Conservation (phyloP, 2,329 filamentous ascomycete species). For the Dryadomyces quercivorus region DNA sequence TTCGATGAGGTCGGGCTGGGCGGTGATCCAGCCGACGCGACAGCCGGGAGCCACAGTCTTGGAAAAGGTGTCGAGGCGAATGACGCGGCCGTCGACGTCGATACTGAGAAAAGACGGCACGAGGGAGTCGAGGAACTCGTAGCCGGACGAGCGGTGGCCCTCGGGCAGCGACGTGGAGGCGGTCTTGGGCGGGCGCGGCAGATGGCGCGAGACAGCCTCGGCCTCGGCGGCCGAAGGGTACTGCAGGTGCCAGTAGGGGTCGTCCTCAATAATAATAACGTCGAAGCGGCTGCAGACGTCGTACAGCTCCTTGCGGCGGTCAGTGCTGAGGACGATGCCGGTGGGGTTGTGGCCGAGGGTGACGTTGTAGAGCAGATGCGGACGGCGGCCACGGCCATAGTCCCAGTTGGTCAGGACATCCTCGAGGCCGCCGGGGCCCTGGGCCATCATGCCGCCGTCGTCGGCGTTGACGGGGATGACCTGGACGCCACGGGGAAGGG, state of each 20-base stretch:
- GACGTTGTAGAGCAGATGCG: conserved; percentile 81
- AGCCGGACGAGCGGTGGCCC: conserved; percentile 42
- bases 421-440: conserved; percentile 59
- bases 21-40: conserved; percentile 81
- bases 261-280: conserved; percentile 84
- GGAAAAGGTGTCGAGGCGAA: conserved; percentile 86
- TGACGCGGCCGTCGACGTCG: conserved; percentile 75
- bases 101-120: conserved; percentile 71
- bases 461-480: conserved; percentile 66
- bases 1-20: conserved; percentile 67
- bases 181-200: conserved; percentile 17
- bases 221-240: conserved; percentile 56
- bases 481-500: conserved; percentile 56
- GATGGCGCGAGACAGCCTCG: conserved; percentile 35
- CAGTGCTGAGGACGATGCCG: conserved; percentile 58
- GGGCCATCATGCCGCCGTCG: conserved; percentile 63
- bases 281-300: conserved; percentile 71
- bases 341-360: conserved; percentile 89
- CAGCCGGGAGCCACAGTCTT: conserved; percentile 88
- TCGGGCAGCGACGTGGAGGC: conserved; percentile 14
- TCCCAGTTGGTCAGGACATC: conserved; percentile 82
- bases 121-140: conserved; percentile 69
- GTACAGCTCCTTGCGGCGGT: conserved; percentile 69
- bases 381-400: conserved; percentile 55
- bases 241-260: conserved; percentile 93